These are phyloP conservation scores for Beauveria scarabaeidicola DNA, from an alignment of 2,329 filamentous ascomycete genomes.

Conservation along the genomic window DNA sequence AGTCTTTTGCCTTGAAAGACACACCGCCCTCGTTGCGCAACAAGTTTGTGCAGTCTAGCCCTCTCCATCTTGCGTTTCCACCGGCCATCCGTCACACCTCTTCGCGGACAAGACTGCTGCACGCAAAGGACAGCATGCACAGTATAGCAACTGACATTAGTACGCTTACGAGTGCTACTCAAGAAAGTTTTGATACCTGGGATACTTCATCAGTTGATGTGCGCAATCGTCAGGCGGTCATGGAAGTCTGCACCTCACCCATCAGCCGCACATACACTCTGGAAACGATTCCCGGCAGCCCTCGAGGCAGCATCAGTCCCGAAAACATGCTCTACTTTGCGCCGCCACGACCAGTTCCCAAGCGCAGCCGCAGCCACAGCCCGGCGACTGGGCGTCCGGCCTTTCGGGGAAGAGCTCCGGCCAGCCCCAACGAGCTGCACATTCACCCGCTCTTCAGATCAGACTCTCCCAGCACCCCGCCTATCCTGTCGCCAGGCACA, in stretches of 20 bases:
- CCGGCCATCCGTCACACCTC: conserved; percentile 45
- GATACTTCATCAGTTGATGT: conserved; percentile 61
- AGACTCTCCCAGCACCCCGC: conserved; percentile 59
- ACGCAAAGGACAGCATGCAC: conserved; percentile 29
- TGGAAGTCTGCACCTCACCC: conserved; percentile 37
- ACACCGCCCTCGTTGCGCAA: conserved; percentile 35
- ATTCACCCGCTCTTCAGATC: conserved; percentile 73
- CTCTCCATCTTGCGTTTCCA: conserved; percentile 32
- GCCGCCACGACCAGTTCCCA: conserved; percentile 36
- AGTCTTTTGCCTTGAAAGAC: conserved; percentile 29
- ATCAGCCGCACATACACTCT: conserved; percentile 44
- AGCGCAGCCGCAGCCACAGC: conserved; percentile 45
- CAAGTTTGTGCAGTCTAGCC: conserved; percentile 19
- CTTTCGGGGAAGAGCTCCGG: conserved; percentile 20
- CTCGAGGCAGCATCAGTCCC: conserved; percentile 56
- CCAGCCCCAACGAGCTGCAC: conserved; percentile 50
- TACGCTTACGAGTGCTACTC: conserved; percentile 28
- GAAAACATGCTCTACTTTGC: conserved; percentile 50
- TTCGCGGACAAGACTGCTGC: conserved; percentile 47
- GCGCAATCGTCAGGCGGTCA: conserved; percentile 49
- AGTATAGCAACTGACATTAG: conserved; percentile 41
- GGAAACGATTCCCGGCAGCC: conserved; percentile 63
- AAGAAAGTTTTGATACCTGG: conserved; percentile 68
- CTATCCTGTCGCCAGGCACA: conserved; percentile 59
- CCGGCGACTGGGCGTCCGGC: conserved; percentile 21